Evolutionary conservation across 129 eudicot genomes (phyloP).

Genomic region (Chrysanthemum seticuspe): DNA sequence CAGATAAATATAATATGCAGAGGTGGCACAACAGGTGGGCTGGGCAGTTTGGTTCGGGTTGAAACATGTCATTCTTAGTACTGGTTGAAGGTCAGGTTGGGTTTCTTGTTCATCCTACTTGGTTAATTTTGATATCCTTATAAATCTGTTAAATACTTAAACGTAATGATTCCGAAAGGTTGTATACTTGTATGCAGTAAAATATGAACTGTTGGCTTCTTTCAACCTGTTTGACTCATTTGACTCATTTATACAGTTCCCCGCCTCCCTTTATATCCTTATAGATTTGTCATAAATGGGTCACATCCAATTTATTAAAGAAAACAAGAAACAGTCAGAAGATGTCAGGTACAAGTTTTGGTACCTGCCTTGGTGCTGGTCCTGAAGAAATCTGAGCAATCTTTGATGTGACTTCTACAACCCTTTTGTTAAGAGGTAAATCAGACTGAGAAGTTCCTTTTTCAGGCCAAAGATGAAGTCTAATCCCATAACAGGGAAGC

Average conservation of each 20-base stretch:
- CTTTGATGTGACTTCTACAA: conserved; percentile 84
- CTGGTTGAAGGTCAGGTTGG: too few species aligned
- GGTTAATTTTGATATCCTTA: too few species aligned
- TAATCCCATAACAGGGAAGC: conserved; percentile 86
- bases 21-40: not conserved
- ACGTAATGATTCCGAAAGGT: too few species aligned
- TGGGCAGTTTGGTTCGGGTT: too few species aligned
- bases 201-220: too few species aligned
- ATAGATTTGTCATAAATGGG: not conserved
- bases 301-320: not conserved
- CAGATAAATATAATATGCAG: not conserved
- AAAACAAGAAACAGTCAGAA: not conserved
- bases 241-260: too few species aligned
- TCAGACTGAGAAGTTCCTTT: conserved; percentile 56
- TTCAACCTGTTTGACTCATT: too few species aligned
- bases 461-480: conserved; percentile 98
- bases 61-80: too few species aligned
- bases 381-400: conserved; percentile 86
- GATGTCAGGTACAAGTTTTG: conserved; percentile 2
- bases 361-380: conserved; percentile 99
- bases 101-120: too few species aligned
- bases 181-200: too few species aligned
- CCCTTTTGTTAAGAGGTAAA: conserved; percentile 50
- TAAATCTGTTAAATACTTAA: too few species aligned
- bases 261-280: not conserved